These are phyloP conservation scores for Exsudoporus frostii DNA, from an alignment of 768 basidiomycete genomes.

Conservation along the genomic window DNA sequence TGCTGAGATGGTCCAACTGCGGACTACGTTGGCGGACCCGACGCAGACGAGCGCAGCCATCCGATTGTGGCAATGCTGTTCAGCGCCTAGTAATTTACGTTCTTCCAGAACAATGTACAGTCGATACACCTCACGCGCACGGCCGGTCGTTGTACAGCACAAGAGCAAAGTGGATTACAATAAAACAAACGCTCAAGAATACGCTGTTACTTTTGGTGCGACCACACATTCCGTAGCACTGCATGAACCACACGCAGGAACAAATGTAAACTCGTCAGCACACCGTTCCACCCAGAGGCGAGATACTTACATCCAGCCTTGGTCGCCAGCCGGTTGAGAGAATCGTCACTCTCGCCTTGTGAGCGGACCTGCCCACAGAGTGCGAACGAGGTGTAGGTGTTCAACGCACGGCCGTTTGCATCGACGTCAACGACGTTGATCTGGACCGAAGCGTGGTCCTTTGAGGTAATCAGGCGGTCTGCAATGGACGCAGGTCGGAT, in stretches of 20 bases:
- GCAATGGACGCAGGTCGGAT: constrained; percentile 4
- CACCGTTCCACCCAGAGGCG: background rate
- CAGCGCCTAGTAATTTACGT: background rate
- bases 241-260: constrained; percentile 9
- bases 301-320: constrained; percentile 83
- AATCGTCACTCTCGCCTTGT: constrained; percentile 95
- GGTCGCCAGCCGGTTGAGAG: constrained; percentile 93
- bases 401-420: constrained; percentile 74
- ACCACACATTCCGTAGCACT: constrained; percentile 98
- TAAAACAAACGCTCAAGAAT: constrained; percentile 11
- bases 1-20: constrained; percentile 7
- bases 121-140: background rate
- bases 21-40: constrained; percentile 1
- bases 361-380: constrained; percentile 92
- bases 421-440: constrained; percentile 95
- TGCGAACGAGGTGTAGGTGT: constrained; percentile 86
- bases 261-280: constrained; percentile 9
- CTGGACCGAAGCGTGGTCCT: constrained; percentile 99
- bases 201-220: constrained; percentile 76
- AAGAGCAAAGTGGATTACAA: constrained; percentile 14
- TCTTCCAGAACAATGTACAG: background rate
- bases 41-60: constrained; percentile 11
- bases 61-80: constrained; percentile 22
- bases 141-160: background rate
- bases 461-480: constrained; percentile 98